phyloP scores from a whole-genome alignment of 2,329 filamentous ascomycete species.

The Beauveria medogensis region DNA sequence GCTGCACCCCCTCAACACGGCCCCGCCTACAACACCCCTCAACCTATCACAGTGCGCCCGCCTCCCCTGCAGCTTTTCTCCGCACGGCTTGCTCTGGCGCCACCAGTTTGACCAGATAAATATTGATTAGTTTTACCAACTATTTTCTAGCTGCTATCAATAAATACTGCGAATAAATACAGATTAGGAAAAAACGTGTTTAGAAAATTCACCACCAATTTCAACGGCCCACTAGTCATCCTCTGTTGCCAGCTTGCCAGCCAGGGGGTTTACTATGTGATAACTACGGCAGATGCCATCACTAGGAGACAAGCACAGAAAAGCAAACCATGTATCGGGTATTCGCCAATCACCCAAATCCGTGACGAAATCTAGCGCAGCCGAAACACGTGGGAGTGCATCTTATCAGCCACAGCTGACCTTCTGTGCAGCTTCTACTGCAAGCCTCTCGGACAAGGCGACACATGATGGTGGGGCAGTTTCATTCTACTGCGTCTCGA shows the following conservation, averaged over 20 bases:
- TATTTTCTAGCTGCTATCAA: too few relatives aligned
- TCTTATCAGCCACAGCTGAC: background rate
- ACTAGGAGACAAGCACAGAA: too few relatives aligned
- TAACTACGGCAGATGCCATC: too few relatives aligned
- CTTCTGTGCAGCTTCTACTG: background rate
- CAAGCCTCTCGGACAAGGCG: background rate
- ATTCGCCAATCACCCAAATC: background rate
- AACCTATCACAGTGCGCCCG: background rate
- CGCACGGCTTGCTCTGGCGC: background rate
- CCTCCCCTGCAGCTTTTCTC: background rate
- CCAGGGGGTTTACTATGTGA: too few relatives aligned
- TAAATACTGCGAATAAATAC: too few relatives aligned
- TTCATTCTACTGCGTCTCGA: slow-evolving; percentile 2
- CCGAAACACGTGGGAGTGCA: background rate
- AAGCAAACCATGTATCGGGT: too few relatives aligned
- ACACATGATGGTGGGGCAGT: background rate
- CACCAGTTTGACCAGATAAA: background rate
- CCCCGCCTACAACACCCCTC: too few relatives aligned
- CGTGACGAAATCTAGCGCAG: background rate
- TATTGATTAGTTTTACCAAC: background rate
- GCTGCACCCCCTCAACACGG: too few relatives aligned
- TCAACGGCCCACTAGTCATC: too few relatives aligned
- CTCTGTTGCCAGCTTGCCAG: too few relatives aligned
- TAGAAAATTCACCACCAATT: too few relatives aligned
- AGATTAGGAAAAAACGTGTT: too few relatives aligned